Percentiles rank a stretch among this genome's conserved stretches.
These are phyloP conservation scores for Dictyostelium firmibasis DNA, from an alignment of 78 protist species.

Conservation along the genomic window DNA sequence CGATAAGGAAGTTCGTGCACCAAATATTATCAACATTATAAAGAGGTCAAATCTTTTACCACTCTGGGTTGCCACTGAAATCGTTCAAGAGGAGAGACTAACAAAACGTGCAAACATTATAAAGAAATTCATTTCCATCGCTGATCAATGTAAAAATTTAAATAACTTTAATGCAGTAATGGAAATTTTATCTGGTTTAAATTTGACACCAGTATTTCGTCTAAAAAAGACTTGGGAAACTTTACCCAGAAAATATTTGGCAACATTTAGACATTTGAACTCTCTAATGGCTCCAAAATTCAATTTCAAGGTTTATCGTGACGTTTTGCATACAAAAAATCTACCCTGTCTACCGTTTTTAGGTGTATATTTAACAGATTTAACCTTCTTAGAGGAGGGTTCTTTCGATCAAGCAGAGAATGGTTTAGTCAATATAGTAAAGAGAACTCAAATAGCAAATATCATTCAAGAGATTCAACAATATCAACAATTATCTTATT, in stretches of 20 bases:
- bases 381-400: conserved; percentile 84
- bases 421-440: conserved; percentile 70
- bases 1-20: conserved; percentile 47
- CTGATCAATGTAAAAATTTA: conserved; percentile 51
- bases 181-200: conserved; percentile 70
- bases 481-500: conserved; percentile 62
- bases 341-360: conserved; percentile 63
- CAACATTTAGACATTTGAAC: conserved; percentile 44
- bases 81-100: conserved; percentile 55
- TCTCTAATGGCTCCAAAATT: conserved; percentile 50
- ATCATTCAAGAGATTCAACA: conserved; percentile 75
- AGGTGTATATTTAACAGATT: conserved; percentile 80
- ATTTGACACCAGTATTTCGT: conserved; percentile 59
- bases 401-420: conserved; percentile 51
- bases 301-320: conserved; percentile 67
- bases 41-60: conserved; percentile 56
- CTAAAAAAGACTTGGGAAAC: conserved; percentile 76
- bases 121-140: conserved; percentile 54
- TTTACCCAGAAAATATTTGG: conserved; percentile 41
- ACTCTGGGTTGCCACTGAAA: conserved; percentile 73
- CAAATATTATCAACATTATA: conserved; percentile 27
- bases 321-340: conserved; percentile 52
- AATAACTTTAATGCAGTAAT: conserved; percentile 68
- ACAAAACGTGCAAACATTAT: conserved; percentile 59
- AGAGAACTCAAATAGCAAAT: conserved; percentile 32